Evolutionary conservation across 192 early-diverging fungal species (phyloP), one percentile per base, ranked within the genome.

Genomic region (Podila clonocystis): DNA sequence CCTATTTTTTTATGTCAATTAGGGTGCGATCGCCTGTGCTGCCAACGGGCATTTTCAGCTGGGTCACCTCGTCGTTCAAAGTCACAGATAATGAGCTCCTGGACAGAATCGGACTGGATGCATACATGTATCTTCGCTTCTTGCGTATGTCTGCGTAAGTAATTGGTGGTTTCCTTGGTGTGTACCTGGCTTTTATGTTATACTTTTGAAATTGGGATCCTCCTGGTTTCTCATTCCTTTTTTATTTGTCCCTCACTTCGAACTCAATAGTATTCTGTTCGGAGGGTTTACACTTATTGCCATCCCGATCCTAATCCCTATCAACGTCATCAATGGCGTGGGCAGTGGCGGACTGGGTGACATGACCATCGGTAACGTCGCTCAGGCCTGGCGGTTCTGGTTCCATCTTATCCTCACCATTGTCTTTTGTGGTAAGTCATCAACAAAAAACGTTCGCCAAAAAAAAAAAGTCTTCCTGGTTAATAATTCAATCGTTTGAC

Each of bases 61-160:
- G 94, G 94, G 84, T 95, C 28, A 69, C 75, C 0, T 75, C 89
- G 0, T 68, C 87, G 0, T 73, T 94, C 9, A 70, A 62, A 2
- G 77, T 85, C 26, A 65, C 84, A 3, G 90, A 93, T 61, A 80
- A 80, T 24, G 77, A 80, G 4, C 77, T 94, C 13, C 87, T 92
- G 50, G 50, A 70, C 20, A 83, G 86, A 7, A 87, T 87, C 28
- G 92, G 93, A 0, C 85, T 94, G 13, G 95, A 96, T 75, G 86
- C 92, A 2, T 97, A 91, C 72, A 93, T 95, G 87, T 89, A 93
- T 61, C 65, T 96, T 31, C 89, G 90, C 33, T 93, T 92, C 63
- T 83, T 93, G 33, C 86, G 91, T 24, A 83, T 90, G 57, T 87
- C 89, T 50, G 73, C 74, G 72, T 80, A 73, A 73, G 77, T 80